These are phyloP conservation scores for Fusarium compactum DNA, from an alignment of 2,329 filamentous ascomycete genomes.

Conservation along the genomic window DNA sequence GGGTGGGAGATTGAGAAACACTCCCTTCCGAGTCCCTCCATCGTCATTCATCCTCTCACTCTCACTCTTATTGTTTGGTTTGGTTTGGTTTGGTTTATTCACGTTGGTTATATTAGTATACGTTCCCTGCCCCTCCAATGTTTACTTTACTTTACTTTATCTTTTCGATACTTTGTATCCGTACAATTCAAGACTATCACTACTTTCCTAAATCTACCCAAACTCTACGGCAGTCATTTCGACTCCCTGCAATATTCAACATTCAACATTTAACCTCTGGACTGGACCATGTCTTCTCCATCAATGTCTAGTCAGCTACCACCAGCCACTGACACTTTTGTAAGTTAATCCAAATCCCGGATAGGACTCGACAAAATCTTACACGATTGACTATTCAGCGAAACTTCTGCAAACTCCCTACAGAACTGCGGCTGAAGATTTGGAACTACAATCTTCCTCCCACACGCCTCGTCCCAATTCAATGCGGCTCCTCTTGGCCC, in stretches of 20 bases:
- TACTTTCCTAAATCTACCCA: neutral
- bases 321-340: constrained; percentile 24
- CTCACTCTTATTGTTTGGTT: constrained; percentile 1
- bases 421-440: constrained; percentile 61
- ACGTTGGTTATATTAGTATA: constrained; percentile 40
- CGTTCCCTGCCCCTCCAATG: constrained; percentile 25
- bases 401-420: constrained; percentile 58
- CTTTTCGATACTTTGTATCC: neutral
- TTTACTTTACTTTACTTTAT: constrained; percentile 2
- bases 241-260: neutral
- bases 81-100: constrained; percentile 8
- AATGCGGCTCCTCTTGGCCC: constrained; percentile 53
- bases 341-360: constrained; percentile 19
- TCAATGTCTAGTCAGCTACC: constrained; percentile 7
- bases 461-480: constrained; percentile 59
- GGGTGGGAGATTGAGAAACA: constrained; percentile 29
- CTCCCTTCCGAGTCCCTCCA: constrained; percentile 39
- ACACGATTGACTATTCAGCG: constrained; percentile 48
- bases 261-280: neutral
- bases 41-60: constrained; percentile 36
- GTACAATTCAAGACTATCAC: neutral
- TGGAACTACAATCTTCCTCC: constrained; percentile 60
- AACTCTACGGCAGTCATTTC: neutral
- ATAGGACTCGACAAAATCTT: neutral
- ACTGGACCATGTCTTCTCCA: constrained; percentile 20